A percentile compares a stretch with the other conserved stretches of the same genome.
phyloP scores from a whole-genome alignment of 768 basidiomycete species.

The Suillus discolor region DNA sequence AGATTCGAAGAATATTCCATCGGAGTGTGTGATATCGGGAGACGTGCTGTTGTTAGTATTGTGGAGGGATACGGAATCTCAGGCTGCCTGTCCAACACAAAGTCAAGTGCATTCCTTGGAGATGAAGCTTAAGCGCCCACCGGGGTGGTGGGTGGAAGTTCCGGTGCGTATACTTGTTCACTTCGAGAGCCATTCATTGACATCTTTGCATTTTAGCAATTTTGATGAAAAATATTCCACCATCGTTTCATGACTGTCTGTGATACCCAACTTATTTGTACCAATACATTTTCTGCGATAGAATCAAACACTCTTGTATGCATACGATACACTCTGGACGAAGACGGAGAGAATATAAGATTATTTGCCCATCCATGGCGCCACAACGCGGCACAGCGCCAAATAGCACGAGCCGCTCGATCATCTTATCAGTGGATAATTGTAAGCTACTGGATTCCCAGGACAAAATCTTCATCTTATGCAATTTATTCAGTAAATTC shows the following conservation, averaged over 20 bases:
- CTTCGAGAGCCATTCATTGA: not conserved
- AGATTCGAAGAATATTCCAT: not conserved
- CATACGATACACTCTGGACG: too few relatives aligned
- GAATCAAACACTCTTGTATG: not conserved
- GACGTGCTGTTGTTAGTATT: not conserved
- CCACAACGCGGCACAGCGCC: too few relatives aligned
- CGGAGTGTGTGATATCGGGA: not conserved
- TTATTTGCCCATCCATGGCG: too few relatives aligned
- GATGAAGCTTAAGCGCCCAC: constrained; percentile 1
- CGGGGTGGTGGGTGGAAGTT: constrained; percentile 1
- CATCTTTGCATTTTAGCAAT: not conserved
- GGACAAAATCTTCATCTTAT: too few relatives aligned
- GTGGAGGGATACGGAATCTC: not conserved
- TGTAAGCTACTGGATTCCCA: too few relatives aligned
- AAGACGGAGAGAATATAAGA: too few relatives aligned
- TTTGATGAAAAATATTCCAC: too few relatives aligned
- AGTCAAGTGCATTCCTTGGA: not conserved
- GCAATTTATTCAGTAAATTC: too few relatives aligned
- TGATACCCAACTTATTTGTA: not conserved
- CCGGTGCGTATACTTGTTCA: not conserved
- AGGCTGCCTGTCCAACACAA: not conserved
- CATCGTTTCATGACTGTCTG: not conserved
- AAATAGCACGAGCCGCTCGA: too few relatives aligned
- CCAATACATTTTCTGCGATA: not conserved
- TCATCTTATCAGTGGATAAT: too few relatives aligned